Base-by-base conservation (phyloP, 345 rosid genomes). In the Eucalyptus grandis region DNA sequence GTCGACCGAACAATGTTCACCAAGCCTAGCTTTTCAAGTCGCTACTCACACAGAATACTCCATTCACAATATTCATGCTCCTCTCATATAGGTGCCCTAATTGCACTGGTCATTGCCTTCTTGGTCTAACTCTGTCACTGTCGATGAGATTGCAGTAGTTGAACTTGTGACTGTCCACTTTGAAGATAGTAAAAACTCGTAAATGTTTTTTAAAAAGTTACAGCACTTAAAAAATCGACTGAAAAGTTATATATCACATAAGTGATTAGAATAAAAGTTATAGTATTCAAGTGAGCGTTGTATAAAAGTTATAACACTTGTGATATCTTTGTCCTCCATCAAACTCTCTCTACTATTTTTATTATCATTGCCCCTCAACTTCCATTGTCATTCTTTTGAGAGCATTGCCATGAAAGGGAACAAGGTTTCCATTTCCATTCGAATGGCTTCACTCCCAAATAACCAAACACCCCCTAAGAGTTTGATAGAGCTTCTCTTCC, bases 281-380 rank as follows among this genome's bases (percentile, higher is more conserved):
- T 56, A 24, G 3, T 0, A 56, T 24, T 56, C 6, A 4, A 56
- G 62, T 56, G 3, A 56, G 14, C 1, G 1, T 24, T 26, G 19
- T 51, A 56, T 22, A 2, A 56, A 56, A 56, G 5, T 56, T 4
- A 56, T 56, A 26, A 10, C 1, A 56, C 6, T 56, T 24, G 14
- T 2, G 13, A 2, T 24, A 1, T 5, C 14, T 26, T 0, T 24
- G 0, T 56, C 30, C 30, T 4, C 1, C 8, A 34, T 34, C 11
- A 34, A 72, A 72, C 7, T 11, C 44, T n/a, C 22, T 9, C 26
- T 9, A 2, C 14, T 19, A 34, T 11, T 72, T 34, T 3, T 34
- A 72, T 72, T 72, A 34, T 72, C 44, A 72, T 72, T 34, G 44
- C 82, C 26, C 82, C 9, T 14, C 82, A 72, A 72, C 44, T 72